phyloP scores from a whole-genome alignment of 2,329 filamentous ascomycete genomes.

The Arthrocladium fulminans region DNA sequence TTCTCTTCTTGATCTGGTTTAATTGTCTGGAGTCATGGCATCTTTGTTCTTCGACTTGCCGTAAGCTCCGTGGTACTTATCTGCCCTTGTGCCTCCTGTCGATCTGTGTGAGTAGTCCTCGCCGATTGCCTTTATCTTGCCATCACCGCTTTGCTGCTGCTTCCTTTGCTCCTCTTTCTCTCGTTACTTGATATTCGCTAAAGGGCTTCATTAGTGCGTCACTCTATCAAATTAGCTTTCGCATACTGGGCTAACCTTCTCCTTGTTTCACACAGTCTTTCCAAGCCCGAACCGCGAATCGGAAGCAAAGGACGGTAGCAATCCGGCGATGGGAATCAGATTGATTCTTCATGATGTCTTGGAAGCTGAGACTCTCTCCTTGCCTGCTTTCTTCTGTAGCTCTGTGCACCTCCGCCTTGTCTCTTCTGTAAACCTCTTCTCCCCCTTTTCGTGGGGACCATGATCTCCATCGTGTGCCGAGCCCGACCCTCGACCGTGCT shows the following conservation, averaged over 20 bases:
- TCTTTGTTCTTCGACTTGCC: constrained; percentile 29
- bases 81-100: constrained; percentile 24
- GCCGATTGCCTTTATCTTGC: constrained; percentile 20
- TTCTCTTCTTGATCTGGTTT: constrained; percentile 42
- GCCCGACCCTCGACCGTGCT: constrained; percentile 31
- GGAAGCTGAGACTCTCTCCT: constrained; percentile 24
- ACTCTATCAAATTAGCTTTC: not conserved
- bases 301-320: constrained; percentile 41
- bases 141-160: constrained; percentile 15
- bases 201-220: not conserved
- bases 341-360: constrained; percentile 25
- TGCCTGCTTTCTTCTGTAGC: constrained; percentile 22
- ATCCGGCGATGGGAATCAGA: constrained; percentile 39
- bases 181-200: constrained; percentile 34
- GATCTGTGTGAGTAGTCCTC: constrained; percentile 26
- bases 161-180: constrained; percentile 27
- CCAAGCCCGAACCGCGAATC: constrained; percentile 41
- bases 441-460: constrained; percentile 21
- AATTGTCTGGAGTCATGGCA: constrained; percentile 46
- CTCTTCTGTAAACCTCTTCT: constrained; percentile 20
- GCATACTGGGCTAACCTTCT: constrained; percentile 37
- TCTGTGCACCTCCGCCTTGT: constrained; percentile 24
- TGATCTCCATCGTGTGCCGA: constrained; percentile 30
- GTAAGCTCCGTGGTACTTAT: constrained; percentile 32
- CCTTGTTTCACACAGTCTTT: constrained; percentile 43